Conservation (phyloP, 2,329 filamentous ascomycete genomes). For the Magnaporthiopsis incrustans region DNA sequence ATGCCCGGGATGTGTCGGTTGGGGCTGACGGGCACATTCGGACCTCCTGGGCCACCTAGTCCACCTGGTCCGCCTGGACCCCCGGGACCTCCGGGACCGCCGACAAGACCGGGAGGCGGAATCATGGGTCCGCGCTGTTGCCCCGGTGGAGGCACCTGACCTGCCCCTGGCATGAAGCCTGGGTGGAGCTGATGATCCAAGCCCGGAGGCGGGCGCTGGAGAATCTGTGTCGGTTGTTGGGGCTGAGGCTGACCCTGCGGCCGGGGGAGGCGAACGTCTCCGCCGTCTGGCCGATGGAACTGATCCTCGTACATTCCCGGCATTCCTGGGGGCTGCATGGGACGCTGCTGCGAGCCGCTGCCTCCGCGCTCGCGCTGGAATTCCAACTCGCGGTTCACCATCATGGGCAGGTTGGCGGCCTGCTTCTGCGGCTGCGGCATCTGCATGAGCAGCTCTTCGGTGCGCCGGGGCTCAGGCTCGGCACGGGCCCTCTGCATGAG, state of each 20-base stretch:
- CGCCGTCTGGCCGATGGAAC: constrained; percentile 40
- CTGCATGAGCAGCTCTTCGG: constrained; percentile 37
- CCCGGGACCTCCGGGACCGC: constrained; percentile 41
- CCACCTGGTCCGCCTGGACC: constrained; percentile 20
- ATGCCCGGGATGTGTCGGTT: constrained; percentile 39
- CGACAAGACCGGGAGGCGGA: constrained; percentile 44
- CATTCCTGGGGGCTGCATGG: constrained; percentile 36
- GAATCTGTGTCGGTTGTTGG: constrained; percentile 53
- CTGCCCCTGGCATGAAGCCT: constrained; percentile 40
- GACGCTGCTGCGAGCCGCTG: constrained; percentile 23
- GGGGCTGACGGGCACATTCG: constrained; percentile 38
- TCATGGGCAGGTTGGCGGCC: constrained; percentile 33
- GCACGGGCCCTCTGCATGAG: constrained; percentile 59
- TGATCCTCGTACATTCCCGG: constrained; percentile 47
- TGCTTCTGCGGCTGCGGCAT: constrained; percentile 44
- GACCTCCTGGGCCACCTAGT: constrained; percentile 45
- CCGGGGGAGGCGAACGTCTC: constrained; percentile 21
- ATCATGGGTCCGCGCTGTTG: constrained; percentile 40
- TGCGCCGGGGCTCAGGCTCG: constrained; percentile 39
- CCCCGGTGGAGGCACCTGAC: constrained; percentile 29
- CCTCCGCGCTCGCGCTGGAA: constrained; percentile 30
- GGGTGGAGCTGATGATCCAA: constrained; percentile 51
- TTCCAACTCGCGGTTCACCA: constrained; percentile 41
- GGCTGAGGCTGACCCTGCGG: constrained; percentile 18
- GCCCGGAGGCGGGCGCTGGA: constrained; percentile 55